A percentile compares a stretch with the other conserved stretches of the same genome.
Evolutionary conservation across 768 basidiomycete genomes (phyloP).

Genomic region (Termitomyces sp.): DNA sequence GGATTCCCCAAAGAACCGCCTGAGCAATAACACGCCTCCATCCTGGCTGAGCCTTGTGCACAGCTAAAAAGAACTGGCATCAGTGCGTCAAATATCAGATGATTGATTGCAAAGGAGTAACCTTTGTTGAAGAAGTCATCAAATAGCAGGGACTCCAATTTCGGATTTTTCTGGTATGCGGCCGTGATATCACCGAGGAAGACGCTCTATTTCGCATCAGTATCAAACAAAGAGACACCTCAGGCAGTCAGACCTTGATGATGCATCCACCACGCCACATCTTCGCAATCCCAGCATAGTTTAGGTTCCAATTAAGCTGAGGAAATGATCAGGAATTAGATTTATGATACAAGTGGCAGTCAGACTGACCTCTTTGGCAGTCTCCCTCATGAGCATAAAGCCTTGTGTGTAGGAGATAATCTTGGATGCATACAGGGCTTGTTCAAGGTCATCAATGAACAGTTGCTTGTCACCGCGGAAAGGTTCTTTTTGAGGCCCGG

Average conservation of each 20-base stretch:
- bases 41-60: conserved; percentile 92
- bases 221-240: background rate
- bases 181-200: conserved; percentile 91
- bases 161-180: conserved; percentile 80
- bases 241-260: conserved; percentile 63
- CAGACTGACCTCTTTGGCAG: conserved; percentile 78
- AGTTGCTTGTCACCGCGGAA: conserved; percentile 98
- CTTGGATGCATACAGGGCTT: conserved; percentile 98
- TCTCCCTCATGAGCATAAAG: conserved; percentile 99
- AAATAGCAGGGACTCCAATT: conserved; percentile 90
- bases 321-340: background rate
- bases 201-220: conserved; percentile 51
- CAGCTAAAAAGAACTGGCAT: conserved; percentile 39
- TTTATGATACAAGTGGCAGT: background rate
- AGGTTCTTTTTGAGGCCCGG: conserved; percentile 85
- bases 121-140: conserved; percentile 98
- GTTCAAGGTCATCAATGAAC: conserved; percentile 99
- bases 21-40: conserved; percentile 98
- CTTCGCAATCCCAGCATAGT: conserved; percentile 94
- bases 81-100: background rate
- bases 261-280: conserved; percentile 99
- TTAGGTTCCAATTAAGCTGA: conserved; percentile 82
- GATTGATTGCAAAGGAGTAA: conserved; percentile 15
- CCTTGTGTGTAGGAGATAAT: conserved; percentile 99
- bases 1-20: conserved; percentile 95